These are phyloP conservation scores for Verbascum thapsus DNA, from an alignment of 257 asterid species.

Conservation along the genomic window DNA sequence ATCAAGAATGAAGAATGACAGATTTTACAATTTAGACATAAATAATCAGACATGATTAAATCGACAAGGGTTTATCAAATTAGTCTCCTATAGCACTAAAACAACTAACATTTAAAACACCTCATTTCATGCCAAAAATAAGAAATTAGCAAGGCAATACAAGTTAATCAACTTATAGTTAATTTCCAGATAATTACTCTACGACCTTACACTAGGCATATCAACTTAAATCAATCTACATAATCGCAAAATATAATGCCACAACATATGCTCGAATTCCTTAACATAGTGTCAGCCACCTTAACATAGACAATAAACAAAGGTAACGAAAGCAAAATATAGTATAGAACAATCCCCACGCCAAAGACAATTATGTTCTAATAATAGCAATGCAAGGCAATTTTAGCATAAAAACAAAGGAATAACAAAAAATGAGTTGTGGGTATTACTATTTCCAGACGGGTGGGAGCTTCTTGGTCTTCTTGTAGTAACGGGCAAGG, in stretches of 20 bases:
- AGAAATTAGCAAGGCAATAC: not conserved
- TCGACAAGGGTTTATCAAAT: not conserved
- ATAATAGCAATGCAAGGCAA: not conserved
- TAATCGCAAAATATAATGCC: not conserved
- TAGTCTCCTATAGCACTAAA: not conserved
- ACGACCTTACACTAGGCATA: not conserved
- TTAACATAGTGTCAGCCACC: not conserved
- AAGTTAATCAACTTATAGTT: not conserved
- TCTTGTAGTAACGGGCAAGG: slow-evolving; percentile 94
- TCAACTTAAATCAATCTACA: not conserved
- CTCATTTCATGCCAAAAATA: not conserved
- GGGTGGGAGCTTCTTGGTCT: slow-evolving; percentile 93
- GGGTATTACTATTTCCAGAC: slow-evolving; percentile 78
- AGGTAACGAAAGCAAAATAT: not conserved
- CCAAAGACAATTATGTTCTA: not conserved
- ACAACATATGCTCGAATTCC: not conserved
- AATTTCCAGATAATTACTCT: too few relatives aligned
- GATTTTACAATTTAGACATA: not conserved
- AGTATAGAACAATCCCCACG: not conserved
- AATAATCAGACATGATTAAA: not conserved
- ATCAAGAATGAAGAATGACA: not conserved
- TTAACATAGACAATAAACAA: not conserved
- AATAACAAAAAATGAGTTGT: not conserved
- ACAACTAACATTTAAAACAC: not conserved
- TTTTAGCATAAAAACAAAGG: too few relatives aligned